Base-by-base conservation (phyloP, 371 early-diverging fungal species). In the Mucor plumbeus region DNA sequence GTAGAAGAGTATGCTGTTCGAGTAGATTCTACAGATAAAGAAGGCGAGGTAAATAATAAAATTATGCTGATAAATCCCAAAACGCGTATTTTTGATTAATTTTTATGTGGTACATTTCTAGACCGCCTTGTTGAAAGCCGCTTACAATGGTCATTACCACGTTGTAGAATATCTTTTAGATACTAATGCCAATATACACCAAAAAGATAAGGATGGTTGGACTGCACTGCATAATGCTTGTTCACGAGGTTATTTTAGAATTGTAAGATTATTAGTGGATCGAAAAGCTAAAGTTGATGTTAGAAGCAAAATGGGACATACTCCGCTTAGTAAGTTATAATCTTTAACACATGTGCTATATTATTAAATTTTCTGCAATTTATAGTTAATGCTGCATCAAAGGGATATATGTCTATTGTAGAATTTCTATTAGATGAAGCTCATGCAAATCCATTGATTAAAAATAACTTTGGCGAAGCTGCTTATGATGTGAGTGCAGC, bases 401-500 rank as follows among this genome's bases (percentile, higher is more conserved):
- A 88, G 58, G 91, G 92, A 5, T 78, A 89, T 64, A 61, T 82
- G 48, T 68, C 78, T 3, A 81, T 92, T 65, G 90, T 90, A 7
- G 75, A 87, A 43, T 87, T 85, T 65, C 78, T 94, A 40, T 70
- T 95, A 31, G 67, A 79, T 21, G 76, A 86, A 63, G 83, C 81
- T 31, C 67, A 77, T 53, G 90, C 92, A 4, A 83, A 92, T 65
- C 89, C 90, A 0, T 67, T 86, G 1, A 70, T 88, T 17, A 85
- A 81, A 31, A 93, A 93, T 59, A 77, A 69, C 0, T 87, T 87
- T 71, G 89, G 85, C 4, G 94, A 95, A 66, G 81, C 87, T 9
- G 94, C 95, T 0, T 91, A 92, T 72, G 93, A 93, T 75, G 87
- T 90, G n/a, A 93, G 92, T 3, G 92, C 94, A 0, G 82, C 84